Evolutionary conservation across 2,329 filamentous ascomycete species (phyloP).

Genomic region (Pestalotiopsis sp.): DNA sequence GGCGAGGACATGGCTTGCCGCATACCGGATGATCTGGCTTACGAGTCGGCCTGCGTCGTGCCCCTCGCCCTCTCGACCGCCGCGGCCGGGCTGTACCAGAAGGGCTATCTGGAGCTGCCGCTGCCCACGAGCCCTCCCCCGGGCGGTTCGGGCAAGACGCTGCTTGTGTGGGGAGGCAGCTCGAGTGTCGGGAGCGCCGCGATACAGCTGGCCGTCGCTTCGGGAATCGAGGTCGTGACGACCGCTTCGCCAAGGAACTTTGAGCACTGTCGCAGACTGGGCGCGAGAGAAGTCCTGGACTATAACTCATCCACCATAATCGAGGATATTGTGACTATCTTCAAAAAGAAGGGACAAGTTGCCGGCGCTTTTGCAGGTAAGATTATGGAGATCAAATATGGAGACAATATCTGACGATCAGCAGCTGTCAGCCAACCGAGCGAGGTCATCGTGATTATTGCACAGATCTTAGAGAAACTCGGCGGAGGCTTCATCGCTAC

Average conservation of each 20-base stretch:
- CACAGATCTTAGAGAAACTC: background rate
- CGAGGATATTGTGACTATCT: conserved; percentile 25
- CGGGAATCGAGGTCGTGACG: conserved; percentile 39
- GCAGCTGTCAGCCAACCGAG: background rate
- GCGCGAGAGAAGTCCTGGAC: conserved; percentile 41
- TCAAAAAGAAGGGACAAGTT: conserved; percentile 12
- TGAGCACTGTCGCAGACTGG: conserved; percentile 36
- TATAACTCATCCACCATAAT: conserved; percentile 33
- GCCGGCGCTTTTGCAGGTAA: background rate
- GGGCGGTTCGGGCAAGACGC: conserved; percentile 10
- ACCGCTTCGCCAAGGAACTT: conserved; percentile 38
- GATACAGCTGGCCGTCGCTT: conserved; percentile 39
- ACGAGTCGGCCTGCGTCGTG: conserved; percentile 17
- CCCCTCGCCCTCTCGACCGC: conserved; percentile 21
- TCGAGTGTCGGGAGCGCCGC: conserved; percentile 40
- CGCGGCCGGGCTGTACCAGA: conserved; percentile 16
- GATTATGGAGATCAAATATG: background rate
- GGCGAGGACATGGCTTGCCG: background rate
- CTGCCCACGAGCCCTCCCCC: background rate
- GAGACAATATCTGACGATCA: background rate
- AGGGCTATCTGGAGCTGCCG: conserved; percentile 1
- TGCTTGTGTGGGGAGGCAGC: conserved; percentile 50
- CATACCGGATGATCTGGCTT: conserved; percentile 18
- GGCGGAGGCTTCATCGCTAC: conserved; percentile 17
- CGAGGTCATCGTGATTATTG: background rate